Evolutionary conservation across 495 filamentous ascomycete species (phyloP), one percentile per base, ranked within the genome.

Genomic region (Aspergillus cavernicola): DNA sequence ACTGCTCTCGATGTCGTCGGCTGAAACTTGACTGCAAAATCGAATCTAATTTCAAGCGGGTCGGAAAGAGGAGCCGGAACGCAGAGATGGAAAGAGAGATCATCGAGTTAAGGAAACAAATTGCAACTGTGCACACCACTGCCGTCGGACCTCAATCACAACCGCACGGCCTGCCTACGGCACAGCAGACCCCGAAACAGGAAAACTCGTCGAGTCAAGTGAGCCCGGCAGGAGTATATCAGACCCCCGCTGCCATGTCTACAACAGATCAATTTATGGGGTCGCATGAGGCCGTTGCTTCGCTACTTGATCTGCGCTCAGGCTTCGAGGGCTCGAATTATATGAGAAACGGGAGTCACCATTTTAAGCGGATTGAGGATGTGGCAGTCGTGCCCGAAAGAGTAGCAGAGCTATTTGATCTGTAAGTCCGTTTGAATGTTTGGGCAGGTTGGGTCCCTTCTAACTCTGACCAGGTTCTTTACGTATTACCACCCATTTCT

Each of bases 1-100:
- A 83, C 56, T 97, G 92, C 70, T 85, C 84, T 24, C 79, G 92
- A 57, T 97, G 92, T 74, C 85, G 81, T 63, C 89, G 90, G 60
- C 79, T 95, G 52, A 87, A 85, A 61, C 87, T 96, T 52, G 81
- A 85, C 20, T 97, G 92, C 78, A 90, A 90, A 61, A 95, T 97
- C 66, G 89, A 95, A 66, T 88, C 87, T 55, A 91, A 92, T 63
- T 97, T 97, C 74, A 95, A 93, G 72, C 87, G 92, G 44, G 78
- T 95, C 29, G 91, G 89, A 46, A 97, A 97, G 76, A 84, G 92
- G 42, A 89, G 83, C 53, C 88, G 88, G 61, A 90, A 95, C 69
- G 89, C 89, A 40, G 91, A 95, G 68, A 95, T 95, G 90, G 90
- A 93, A 62, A 65, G 75, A 40, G 80, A 85, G 63, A 79, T 83